Base-by-base conservation (phyloP, 1,284 basidiomycete genomes). In the Cryptococcus sp. region DNA sequence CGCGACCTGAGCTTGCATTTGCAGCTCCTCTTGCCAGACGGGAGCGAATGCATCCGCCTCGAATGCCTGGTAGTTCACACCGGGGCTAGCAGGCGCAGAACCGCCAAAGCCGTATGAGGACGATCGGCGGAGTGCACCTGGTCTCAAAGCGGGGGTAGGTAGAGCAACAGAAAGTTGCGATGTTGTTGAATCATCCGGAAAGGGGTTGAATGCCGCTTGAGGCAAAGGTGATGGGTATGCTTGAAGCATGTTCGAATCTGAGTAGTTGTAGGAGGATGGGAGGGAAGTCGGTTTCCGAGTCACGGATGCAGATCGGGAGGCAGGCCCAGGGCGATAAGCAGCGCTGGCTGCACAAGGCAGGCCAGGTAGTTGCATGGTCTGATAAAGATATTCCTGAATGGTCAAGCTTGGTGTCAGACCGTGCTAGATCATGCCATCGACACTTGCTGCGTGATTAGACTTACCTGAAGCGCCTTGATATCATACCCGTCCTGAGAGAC, bases 391-490 rank as follows among this genome's bases (percentile, higher is more conserved):
- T 20, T 61, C 55, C 58, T 61, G 47, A 13, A 56, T 26, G 34
- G 22, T 8, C 16, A 29, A 34, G 8, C 23, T 39, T 20, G n/a
- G n/a, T n/a, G n/a, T n/a, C 52, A 17, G 22, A 3, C 17, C 5
- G 16, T 19, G 25, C 15, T 20, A 29, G 29, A 46, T 44, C 46
- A 23, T 26, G 46, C 41, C 13, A 38, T 46, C 43, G 26, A 15
- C 10, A 22, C 11, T 16, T 5, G 16, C 22, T 26, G 20, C 16
- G 40, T 22, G 44, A 39, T n/a, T 34, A 6, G 22, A 75, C 81
- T 49, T 61, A 88, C 88, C 82, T 89, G 89, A 11, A 76, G 63
- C 39, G 66, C 68, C 55, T 69, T 66, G 37, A 76, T 59, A 47
- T 76, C 72, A 26, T 72, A 67, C 2, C 68, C 67, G 43, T 76